Conservation (phyloP, 495 filamentous ascomycete species). For the Penicillium simplicissimum region DNA sequence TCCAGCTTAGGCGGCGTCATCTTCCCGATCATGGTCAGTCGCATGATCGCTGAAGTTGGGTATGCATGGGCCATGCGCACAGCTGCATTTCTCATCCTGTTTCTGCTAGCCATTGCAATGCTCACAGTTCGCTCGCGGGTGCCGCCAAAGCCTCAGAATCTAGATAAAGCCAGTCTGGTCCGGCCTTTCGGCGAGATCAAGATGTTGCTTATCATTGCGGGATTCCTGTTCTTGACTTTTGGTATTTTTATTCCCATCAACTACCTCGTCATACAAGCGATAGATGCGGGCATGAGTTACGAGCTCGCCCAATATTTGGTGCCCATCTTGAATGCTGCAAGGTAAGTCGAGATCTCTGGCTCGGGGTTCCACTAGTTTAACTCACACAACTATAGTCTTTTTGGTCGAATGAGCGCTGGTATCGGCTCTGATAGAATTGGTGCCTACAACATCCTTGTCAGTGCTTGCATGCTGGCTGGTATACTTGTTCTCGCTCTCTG, state of each 20-base stretch:
- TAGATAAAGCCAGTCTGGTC: conserved; percentile 55
- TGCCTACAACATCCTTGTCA: conserved; percentile 30
- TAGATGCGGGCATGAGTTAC: conserved; percentile 54
- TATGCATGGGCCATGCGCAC: conserved; percentile 47
- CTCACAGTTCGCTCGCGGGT: conserved; percentile 35
- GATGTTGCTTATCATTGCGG: conserved; percentile 50
- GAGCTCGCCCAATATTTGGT: conserved; percentile 62
- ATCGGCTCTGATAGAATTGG: conserved; percentile 28
- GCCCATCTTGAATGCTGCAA: conserved; percentile 66
- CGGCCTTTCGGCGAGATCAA: conserved; percentile 55
- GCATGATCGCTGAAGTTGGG: conserved; percentile 37
- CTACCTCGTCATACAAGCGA: conserved; percentile 60
- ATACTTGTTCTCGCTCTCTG: conserved; percentile 55
- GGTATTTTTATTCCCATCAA: conserved; percentile 72
- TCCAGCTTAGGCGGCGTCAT: conserved; percentile 57
- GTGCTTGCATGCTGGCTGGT: conserved; percentile 25
- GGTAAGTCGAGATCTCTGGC: conserved; percentile 32
- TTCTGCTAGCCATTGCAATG: conserved; percentile 33
- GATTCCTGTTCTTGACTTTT: conserved; percentile 61
- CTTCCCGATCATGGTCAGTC: conserved; percentile 42
- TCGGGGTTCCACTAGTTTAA: background rate
- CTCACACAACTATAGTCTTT: conserved; percentile 9
- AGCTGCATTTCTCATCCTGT: conserved; percentile 41
- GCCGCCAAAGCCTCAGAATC: conserved; percentile 12
- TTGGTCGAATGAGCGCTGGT: conserved; percentile 30